phyloP scores from a whole-genome alignment of 139 green algal genomes.

The Chlamydomonas eustigma region DNA sequence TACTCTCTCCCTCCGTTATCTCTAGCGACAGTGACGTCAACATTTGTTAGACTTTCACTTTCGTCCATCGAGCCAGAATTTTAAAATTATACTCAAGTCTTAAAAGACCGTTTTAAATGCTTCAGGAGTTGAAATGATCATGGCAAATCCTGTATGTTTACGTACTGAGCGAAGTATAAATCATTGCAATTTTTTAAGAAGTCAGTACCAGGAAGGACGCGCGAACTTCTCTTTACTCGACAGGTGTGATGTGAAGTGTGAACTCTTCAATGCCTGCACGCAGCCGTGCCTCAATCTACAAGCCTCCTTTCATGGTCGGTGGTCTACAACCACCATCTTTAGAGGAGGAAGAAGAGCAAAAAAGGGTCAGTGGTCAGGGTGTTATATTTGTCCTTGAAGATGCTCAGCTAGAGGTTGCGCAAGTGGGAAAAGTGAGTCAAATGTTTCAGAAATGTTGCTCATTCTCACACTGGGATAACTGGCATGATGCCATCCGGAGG shows the following conservation, averaged over 20 bases:
- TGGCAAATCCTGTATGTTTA: no score
- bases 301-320: constrained; percentile 27
- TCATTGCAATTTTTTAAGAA: no score
- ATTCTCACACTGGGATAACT: no score
- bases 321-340: constrained; percentile 52
- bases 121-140: no score
- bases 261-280: neutral
- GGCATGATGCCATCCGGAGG: no score
- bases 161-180: no score
- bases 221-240: no score
- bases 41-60: neutral
- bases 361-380: constrained; percentile 29
- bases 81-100: no score
- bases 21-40: neutral
- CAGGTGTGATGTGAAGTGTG: neutral
- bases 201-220: no score
- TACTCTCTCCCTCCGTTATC: constrained; percentile 1
- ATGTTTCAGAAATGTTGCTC: no score
- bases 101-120: neutral
- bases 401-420: constrained; percentile 84
- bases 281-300: neutral
- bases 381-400: constrained; percentile 93
- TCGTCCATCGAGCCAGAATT: no score
- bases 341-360: constrained; percentile 47
- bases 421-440: constrained; percentile 94